These are phyloP conservation scores for Sporopachydermia quercuum DNA, from an alignment of 805 yeast genomes.

Conservation along the genomic window DNA sequence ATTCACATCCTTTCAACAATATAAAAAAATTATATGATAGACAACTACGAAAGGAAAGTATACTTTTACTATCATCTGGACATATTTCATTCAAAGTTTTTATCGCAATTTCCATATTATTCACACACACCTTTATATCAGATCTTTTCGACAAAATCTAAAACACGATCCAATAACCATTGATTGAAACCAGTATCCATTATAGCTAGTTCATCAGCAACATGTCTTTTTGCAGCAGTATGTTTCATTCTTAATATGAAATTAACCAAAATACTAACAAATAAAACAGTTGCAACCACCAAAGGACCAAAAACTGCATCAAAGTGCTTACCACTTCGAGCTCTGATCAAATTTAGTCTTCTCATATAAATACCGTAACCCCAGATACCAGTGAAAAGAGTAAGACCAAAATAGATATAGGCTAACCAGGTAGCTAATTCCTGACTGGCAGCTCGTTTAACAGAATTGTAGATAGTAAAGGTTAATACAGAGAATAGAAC, in stretches of 20 bases:
- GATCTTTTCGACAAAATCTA: not conserved
- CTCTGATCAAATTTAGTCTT: slow-evolving; percentile 58
- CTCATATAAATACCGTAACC: slow-evolving; percentile 64
- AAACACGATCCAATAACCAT: not conserved
- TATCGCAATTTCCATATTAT: too few relatives aligned
- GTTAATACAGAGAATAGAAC: slow-evolving; percentile 75
- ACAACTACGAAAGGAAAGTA: too few relatives aligned
- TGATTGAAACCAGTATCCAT: not conserved
- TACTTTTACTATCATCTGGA: too few relatives aligned
- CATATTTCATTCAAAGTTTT: too few relatives aligned
- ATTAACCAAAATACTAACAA: slow-evolving; percentile 52
- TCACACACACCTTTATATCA: not conserved
- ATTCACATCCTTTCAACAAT: too few relatives aligned
- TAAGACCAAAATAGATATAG: slow-evolving; percentile 63
- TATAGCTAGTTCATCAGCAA: not conserved
- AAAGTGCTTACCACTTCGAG: slow-evolving; percentile 74
- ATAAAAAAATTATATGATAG: too few relatives aligned
- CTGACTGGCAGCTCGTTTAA: slow-evolving; percentile 42
- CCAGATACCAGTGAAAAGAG: slow-evolving; percentile 79
- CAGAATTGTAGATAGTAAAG: slow-evolving; percentile 68
- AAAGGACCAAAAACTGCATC: slow-evolving; percentile 88
- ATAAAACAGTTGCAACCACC: slow-evolving; percentile 54
- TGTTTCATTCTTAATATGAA: slow-evolving; percentile 22
- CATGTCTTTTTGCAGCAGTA: not conserved
- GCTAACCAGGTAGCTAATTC: slow-evolving; percentile 55